phyloP scores from a whole-genome alignment of 768 basidiomycete species.

The Agrocybe pediades region DNA sequence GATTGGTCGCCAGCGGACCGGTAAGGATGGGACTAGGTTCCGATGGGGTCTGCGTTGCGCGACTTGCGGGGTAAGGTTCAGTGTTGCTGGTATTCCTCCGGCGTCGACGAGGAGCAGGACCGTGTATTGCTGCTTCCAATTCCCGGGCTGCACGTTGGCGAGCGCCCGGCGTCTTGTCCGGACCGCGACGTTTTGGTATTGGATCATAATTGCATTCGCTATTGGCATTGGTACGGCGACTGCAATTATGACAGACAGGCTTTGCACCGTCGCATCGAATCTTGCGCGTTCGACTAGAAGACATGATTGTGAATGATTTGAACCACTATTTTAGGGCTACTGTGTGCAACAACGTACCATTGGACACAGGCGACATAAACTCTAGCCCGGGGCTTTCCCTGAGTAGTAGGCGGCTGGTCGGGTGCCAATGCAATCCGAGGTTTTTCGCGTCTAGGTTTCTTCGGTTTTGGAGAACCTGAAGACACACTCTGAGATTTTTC shows the following conservation, averaged over 20 bases:
- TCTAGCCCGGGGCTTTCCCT: slow-evolving; percentile 74
- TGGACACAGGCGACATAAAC: slow-evolving; percentile 82
- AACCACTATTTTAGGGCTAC: slow-evolving; percentile 22
- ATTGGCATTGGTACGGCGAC: slow-evolving; percentile 45
- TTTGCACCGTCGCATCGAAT: slow-evolving; percentile 84
- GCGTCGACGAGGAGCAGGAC: slow-evolving; percentile 32
- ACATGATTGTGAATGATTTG: background rate
- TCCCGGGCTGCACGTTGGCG: slow-evolving; percentile 62
- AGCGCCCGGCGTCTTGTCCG: slow-evolving; percentile 79
- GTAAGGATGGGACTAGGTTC: background rate
- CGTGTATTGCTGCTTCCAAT: slow-evolving; percentile 33
- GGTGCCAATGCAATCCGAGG: slow-evolving; percentile 68
- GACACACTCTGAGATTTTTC: slow-evolving; percentile 1
- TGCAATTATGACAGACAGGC: slow-evolving; percentile 75
- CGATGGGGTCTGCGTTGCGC: background rate
- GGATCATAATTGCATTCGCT: slow-evolving; percentile 67
- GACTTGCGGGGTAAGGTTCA: slow-evolving; percentile 6
- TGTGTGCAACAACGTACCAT: too few relatives aligned
- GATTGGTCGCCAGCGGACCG: background rate
- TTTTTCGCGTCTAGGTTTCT: slow-evolving; percentile 54
- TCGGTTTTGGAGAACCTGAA: slow-evolving; percentile 23
- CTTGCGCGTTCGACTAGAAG: slow-evolving; percentile 68
- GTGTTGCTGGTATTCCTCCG: slow-evolving; percentile 27
- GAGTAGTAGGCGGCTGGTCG: slow-evolving; percentile 79
- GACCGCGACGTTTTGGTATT: slow-evolving; percentile 76